Conservation (phyloP, 768 basidiomycete genomes). For the Serendipita vermifera region DNA sequence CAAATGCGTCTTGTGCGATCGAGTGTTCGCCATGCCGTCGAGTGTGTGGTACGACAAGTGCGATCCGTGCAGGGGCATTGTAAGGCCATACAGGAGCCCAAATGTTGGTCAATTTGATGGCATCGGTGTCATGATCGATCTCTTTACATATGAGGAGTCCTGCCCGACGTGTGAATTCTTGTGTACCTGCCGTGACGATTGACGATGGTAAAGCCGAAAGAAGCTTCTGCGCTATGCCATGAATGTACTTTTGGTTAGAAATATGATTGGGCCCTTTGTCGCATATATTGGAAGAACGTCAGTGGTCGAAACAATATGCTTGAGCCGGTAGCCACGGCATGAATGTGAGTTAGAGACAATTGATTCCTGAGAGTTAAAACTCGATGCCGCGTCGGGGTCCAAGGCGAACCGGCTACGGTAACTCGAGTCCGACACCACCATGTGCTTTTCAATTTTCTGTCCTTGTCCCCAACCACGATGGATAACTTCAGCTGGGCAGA, state of each 20-base stretch:
- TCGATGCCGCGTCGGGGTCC: background rate
- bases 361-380: background rate
- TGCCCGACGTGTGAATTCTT: too few species aligned
- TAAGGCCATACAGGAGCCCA: background rate
- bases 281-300: background rate
- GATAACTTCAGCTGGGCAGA: conserved; percentile 50
- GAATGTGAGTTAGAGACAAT: background rate
- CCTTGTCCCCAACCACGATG: conserved; percentile 20
- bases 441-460: background rate
- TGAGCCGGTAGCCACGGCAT: background rate
- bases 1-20: background rate
- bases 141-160: background rate
- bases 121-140: background rate
- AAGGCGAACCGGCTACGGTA: background rate
- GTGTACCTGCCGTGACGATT: too few species aligned
- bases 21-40: background rate
- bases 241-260: background rate
- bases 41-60: background rate
- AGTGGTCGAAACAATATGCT: background rate
- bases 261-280: background rate
- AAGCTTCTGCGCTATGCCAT: background rate
- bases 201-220: too few species aligned
- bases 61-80: background rate
- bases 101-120: background rate
- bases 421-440: background rate